These are phyloP conservation scores for Ceratocystis eucalypticola DNA, from an alignment of 2,329 filamentous ascomycete species.

Conservation along the genomic window DNA sequence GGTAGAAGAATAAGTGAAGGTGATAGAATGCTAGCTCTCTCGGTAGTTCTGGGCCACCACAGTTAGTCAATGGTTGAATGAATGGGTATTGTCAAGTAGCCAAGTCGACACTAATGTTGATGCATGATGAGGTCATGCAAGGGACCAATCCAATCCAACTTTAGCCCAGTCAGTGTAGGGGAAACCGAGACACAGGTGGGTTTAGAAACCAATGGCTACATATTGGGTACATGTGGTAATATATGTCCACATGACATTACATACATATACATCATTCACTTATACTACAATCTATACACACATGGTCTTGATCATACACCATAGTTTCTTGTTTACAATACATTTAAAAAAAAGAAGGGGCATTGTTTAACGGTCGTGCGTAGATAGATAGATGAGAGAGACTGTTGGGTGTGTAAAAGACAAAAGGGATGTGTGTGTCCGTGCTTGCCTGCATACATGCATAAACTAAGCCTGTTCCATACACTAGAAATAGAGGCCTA, in stretches of 20 bases:
- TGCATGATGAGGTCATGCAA: background rate
- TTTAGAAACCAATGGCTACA: background rate
- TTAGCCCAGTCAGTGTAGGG: too few species aligned
- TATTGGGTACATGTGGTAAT: too few species aligned
- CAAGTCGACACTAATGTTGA: background rate
- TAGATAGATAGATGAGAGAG: background rate
- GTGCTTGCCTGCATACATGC: too few species aligned
- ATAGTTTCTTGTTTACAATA: background rate
- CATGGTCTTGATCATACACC: too few species aligned
- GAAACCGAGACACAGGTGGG: background rate
- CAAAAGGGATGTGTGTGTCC: background rate
- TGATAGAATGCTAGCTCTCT: too few species aligned
- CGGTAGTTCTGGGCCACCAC: too few species aligned
- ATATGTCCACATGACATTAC: too few species aligned
- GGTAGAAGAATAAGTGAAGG: too few species aligned
- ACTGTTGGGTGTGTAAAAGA: background rate
- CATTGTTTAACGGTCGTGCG: constrained; percentile 1
- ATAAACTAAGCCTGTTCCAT: too few species aligned
- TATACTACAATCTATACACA: too few species aligned
- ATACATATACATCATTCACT: too few species aligned
- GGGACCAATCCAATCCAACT: background rate
- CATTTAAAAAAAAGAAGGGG: background rate
- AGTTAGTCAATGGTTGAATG: background rate
- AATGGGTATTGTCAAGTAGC: background rate
- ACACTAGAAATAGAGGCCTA: too few species aligned